Evolutionary conservation across 2,329 filamentous ascomycete genomes (phyloP).

Genomic region (Colletotrichum caudatum): DNA sequence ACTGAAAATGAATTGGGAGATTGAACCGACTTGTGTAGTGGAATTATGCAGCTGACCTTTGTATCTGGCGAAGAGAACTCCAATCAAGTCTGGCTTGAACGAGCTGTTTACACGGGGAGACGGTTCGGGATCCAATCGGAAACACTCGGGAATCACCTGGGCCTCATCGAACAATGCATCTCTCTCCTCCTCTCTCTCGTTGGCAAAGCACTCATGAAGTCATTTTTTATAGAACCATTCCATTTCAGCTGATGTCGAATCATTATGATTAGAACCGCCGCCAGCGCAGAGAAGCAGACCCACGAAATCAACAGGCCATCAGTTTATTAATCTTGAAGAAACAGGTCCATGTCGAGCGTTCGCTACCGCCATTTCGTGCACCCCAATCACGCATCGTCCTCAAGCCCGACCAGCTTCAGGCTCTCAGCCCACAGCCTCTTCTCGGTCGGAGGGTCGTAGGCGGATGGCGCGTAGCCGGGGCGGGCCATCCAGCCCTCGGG

Average conservation of each 20-base stretch:
- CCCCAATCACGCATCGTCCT: slow-evolving; percentile 31
- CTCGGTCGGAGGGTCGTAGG: slow-evolving; percentile 38
- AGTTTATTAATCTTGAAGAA: background rate
- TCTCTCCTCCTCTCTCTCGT: background rate
- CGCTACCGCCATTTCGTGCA: background rate
- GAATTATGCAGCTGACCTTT: background rate
- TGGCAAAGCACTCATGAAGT: background rate
- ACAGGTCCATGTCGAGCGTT: too few species aligned
- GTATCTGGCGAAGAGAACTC: background rate
- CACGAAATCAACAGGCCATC: background rate
- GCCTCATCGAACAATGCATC: background rate
- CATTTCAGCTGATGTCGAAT: background rate
- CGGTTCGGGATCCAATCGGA: background rate
- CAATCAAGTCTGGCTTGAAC: background rate
- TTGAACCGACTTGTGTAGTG: background rate
- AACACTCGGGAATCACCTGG: background rate
- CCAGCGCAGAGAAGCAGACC: background rate
- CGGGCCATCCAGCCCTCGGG: slow-evolving; percentile 15
- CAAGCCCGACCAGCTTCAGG: slow-evolving; percentile 35
- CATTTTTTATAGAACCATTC: background rate
- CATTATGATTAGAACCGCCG: background rate
- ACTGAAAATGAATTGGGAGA: background rate
- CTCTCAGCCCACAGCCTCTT: slow-evolving; percentile 37
- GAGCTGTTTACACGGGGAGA: background rate
- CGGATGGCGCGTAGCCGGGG: slow-evolving; percentile 43